phyloP scores from a whole-genome alignment of 306 rosid species.

The Cercis canadensis region DNA sequence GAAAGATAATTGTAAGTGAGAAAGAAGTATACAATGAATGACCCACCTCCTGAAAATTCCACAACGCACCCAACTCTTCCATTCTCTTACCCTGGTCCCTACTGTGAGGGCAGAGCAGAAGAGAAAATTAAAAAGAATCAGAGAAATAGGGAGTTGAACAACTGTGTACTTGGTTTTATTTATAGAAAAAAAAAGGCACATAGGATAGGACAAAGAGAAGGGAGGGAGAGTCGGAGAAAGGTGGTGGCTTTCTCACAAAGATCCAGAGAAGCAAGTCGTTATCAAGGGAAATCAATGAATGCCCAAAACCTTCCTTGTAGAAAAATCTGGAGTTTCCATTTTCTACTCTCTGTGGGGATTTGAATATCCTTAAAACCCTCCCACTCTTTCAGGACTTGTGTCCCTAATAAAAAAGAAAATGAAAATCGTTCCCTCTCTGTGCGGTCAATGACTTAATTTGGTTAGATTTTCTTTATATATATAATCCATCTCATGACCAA shows the following conservation, averaged over 20 bases:
- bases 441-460: slow-evolving; percentile 36
- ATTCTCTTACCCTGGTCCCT: slow-evolving; percentile 31
- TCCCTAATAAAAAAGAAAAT: slow-evolving; percentile 14
- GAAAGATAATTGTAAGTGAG: slow-evolving; percentile 18
- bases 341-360: slow-evolving; percentile 22
- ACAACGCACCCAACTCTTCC: slow-evolving; percentile 58
- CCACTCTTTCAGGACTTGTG: slow-evolving; percentile 51
- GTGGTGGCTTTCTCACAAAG: slow-evolving; percentile 37
- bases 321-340: slow-evolving; percentile 31
- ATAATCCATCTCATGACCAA: neutral
- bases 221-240: slow-evolving; percentile 23
- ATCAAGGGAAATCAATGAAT: slow-evolving; percentile 46
- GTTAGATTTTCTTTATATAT: slow-evolving; percentile 32
- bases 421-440: slow-evolving; percentile 11
- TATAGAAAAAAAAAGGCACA: slow-evolving; percentile 48
- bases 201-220: slow-evolving; percentile 42
- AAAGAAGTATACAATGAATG: neutral
- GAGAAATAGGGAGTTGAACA: slow-evolving; percentile 30
- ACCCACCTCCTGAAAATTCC: slow-evolving; percentile 71
- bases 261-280: slow-evolving; percentile 42
- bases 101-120: neutral
- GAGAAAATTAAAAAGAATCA: slow-evolving; percentile 1
- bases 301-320: slow-evolving; percentile 39
- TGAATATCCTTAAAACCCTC: slow-evolving; percentile 32
- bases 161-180: slow-evolving; percentile 36